These are phyloP conservation scores for Phaffia australis DNA, from an alignment of 768 basidiomycete species.

Conservation along the genomic window DNA sequence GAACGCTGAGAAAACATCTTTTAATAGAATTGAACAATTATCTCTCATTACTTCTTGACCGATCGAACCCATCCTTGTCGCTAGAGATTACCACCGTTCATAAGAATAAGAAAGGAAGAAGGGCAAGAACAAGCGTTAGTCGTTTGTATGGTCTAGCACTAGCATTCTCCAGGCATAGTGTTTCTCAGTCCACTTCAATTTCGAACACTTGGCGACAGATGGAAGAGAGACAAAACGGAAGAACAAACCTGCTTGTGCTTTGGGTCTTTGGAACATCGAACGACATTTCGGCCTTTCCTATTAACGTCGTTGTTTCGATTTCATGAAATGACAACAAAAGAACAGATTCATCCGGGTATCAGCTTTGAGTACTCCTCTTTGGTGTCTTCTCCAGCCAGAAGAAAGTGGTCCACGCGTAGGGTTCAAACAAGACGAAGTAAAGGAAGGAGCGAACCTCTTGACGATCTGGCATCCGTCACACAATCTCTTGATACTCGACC, in stretches of 20 bases:
- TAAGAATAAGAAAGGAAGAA: no score
- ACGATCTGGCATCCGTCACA: conserved; percentile 90
- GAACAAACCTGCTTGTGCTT: conserved; percentile 86
- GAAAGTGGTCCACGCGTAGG: not conserved
- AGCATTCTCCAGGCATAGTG: no score
- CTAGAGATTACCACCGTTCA: no score
- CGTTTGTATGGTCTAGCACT: no score
- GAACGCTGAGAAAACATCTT: no score
- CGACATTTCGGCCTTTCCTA: conserved; percentile 79
- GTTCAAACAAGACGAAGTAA: not conserved
- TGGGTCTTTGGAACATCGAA: conserved; percentile 84
- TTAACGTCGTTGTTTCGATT: not conserved
- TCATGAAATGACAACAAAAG: not conserved
- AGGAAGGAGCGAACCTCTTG: conserved; percentile 39
- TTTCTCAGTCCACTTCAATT: no score
- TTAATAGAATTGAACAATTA: no score
- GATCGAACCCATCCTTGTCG: no score
- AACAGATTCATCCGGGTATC: not conserved
- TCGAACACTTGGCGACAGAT: not conserved
- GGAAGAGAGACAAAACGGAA: not conserved
- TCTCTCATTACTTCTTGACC: no score
- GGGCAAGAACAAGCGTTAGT: no score
- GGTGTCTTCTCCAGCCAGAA: not conserved
- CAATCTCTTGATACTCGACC: conserved; percentile 84
- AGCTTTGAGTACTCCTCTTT: not conserved